Evolutionary conservation across 2,329 filamentous ascomycete genomes (phyloP), one percentile per base, ranked within the genome.

Genomic region (Sclerotinia sclerotiorum): DNA sequence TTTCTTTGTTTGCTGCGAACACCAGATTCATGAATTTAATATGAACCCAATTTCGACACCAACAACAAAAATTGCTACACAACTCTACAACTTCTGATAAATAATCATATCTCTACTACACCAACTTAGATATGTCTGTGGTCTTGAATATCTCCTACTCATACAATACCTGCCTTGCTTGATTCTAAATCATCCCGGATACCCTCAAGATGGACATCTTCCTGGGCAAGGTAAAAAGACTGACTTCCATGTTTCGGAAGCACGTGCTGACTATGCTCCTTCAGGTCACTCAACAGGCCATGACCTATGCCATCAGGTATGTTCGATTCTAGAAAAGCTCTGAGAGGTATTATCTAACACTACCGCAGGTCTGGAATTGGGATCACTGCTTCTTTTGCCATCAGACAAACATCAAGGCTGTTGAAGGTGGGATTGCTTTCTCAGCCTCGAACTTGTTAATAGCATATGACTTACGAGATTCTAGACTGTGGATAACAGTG

Each of bases 281-380:
- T 58, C 19, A 88, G 86, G 81, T 88, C 73, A 90, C 88, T 69
- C 85, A 89, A 63, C 76, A 78, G 75, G 76, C 77, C 27, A 76
- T 96, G 85, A 97, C 93, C 81, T 96, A 95, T 85, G 93, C 93
- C 77, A 94, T 97, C 75, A 85, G 91, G 79, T 82, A 68, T 32
- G 68, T 52, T 60, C 1, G 21, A 27, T 21, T n/a, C 46, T 66
- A 52, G 17, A n/a, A 42, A 27, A 5, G 5, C 27, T 60, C 10
- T 35, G 15, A 21, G 29, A 21, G 8, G 46, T 13, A 17, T 57
- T 62, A 27, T 60, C 55, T 42, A 52, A 55, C 51, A 54, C 3
- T 46, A 67, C 27, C 8, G 7, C 57, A 85, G 84, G 62, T 94
- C 93, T 24, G 93, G 93, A 62, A 89, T 98, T 73, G 88, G 91